These are phyloP conservation scores for Xylaria cubensis DNA, from an alignment of 495 filamentous ascomycete genomes.

Conservation along the genomic window DNA sequence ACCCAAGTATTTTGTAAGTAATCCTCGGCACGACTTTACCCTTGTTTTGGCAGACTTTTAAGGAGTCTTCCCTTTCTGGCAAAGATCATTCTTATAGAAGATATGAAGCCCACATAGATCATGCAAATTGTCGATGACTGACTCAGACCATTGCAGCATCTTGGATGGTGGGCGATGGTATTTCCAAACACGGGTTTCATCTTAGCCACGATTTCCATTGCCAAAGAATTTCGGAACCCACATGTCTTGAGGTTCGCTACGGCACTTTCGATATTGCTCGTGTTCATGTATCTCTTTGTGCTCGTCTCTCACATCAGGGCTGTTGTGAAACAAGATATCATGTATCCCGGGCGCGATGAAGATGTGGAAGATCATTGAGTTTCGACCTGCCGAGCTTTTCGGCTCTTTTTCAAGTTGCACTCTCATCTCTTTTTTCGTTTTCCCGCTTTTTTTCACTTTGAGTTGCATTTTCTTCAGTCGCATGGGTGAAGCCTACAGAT, in stretches of 20 bases:
- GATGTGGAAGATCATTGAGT: constrained; percentile 50
- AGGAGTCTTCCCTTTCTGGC: neutral
- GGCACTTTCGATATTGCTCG: constrained; percentile 60
- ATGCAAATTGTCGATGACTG: neutral
- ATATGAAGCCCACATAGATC: neutral
- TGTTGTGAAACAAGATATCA: constrained; percentile 62
- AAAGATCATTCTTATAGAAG: neutral
- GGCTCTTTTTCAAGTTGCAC: neutral
- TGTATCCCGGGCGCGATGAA: constrained; percentile 71
- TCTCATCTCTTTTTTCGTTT: neutral
- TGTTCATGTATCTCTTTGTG: constrained; percentile 65
- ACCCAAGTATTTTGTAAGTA: constrained; percentile 51
- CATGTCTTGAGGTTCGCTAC: constrained; percentile 55
- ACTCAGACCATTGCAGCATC: constrained; percentile 34
- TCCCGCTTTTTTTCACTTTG: neutral
- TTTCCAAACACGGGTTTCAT: constrained; percentile 68
- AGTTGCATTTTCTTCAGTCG: neutral
- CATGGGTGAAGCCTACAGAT: neutral
- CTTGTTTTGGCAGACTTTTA: neutral
- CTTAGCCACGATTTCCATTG: constrained; percentile 56
- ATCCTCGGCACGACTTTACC: neutral
- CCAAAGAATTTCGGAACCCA: constrained; percentile 46
- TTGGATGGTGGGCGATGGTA: constrained; percentile 65
- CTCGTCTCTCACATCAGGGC: constrained; percentile 60
- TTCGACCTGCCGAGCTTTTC: neutral